Conservation (phyloP, 352 stramenopile genomes). For the Phytophthora lateralis region DNA sequence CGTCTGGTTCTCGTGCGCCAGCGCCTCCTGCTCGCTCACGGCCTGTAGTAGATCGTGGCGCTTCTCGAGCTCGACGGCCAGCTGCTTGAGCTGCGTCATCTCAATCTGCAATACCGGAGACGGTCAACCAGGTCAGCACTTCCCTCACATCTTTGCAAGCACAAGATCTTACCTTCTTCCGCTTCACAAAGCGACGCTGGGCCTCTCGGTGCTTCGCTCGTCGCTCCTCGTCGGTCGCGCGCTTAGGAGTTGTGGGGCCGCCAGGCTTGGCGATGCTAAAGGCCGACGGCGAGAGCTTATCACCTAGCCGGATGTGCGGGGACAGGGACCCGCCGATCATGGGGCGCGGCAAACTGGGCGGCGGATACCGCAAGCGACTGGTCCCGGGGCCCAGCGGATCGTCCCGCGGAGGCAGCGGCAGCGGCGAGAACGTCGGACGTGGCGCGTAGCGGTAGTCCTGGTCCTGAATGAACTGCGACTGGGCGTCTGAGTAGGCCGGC, state of each 20-base stretch:
- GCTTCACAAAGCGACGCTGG: conserved; percentile 53
- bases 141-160: not conserved
- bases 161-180: conserved; percentile 47
- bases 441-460: conserved; percentile 29
- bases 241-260: conserved; percentile 15
- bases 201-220: conserved; percentile 61
- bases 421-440: conserved; percentile 29
- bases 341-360: conserved; percentile 28
- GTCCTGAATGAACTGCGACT: conserved; percentile 20
- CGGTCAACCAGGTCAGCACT: not conserved
- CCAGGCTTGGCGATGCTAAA: conserved; percentile 17
- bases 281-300: conserved; percentile 14
- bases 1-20: conserved; percentile 29
- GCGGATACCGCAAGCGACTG: conserved; percentile 21
- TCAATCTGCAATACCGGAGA: conserved; percentile 27
- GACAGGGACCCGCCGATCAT: conserved; percentile 28
- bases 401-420: conserved; percentile 25
- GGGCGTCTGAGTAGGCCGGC: conserved; percentile 13
- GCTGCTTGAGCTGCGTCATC: conserved; percentile 43
- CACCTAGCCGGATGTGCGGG: conserved; percentile 15
- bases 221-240: conserved; percentile 54
- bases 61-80: conserved; percentile 40
- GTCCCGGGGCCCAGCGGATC: conserved; percentile 4
- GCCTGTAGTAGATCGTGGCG: conserved; percentile 35
- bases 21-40: conserved; percentile 24